These are phyloP conservation scores for Aureobasidium sp. DNA, from an alignment of 2,329 filamentous ascomycete genomes.

Conservation along the genomic window DNA sequence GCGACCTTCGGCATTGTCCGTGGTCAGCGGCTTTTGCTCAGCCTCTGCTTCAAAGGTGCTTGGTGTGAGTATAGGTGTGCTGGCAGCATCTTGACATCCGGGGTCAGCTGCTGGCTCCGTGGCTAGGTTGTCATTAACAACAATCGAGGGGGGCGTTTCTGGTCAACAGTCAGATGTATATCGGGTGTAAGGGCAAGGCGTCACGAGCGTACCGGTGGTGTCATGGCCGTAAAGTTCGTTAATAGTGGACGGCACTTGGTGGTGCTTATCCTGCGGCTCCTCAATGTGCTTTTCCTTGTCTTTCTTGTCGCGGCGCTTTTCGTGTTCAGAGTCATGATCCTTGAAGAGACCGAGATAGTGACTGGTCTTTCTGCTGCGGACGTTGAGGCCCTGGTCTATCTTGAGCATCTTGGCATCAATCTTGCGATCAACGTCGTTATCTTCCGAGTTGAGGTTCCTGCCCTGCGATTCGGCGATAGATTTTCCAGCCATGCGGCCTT, in stretches of 20 bases:
- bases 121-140: background rate
- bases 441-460: conserved; percentile 30
- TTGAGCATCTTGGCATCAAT: conserved; percentile 57
- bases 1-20: conserved; percentile 13
- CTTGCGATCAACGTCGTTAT: conserved; percentile 48
- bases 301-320: conserved; percentile 37
- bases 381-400: conserved; percentile 44
- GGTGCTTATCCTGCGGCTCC: background rate
- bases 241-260: background rate
- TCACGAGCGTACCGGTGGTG: background rate
- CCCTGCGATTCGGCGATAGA: conserved; percentile 30
- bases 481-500: conserved; percentile 34
- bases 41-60: conserved; percentile 9
- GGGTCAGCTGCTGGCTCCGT: background rate
- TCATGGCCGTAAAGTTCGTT: background rate
- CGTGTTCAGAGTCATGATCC: conserved; percentile 49
- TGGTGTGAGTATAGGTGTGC: background rate
- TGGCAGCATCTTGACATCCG: background rate
- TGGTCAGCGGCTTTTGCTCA: conserved; percentile 5
- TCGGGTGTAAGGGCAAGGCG: background rate
- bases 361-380: conserved; percentile 56
- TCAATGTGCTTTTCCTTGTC: conserved; percentile 6
- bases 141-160: background rate
- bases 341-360: conserved; percentile 59
- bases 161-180: background rate